Evolutionary conservation across 306 rosid species (phyloP), one percentile per base, ranked within the genome.

Genomic region (Cucumis cinereus): DNA sequence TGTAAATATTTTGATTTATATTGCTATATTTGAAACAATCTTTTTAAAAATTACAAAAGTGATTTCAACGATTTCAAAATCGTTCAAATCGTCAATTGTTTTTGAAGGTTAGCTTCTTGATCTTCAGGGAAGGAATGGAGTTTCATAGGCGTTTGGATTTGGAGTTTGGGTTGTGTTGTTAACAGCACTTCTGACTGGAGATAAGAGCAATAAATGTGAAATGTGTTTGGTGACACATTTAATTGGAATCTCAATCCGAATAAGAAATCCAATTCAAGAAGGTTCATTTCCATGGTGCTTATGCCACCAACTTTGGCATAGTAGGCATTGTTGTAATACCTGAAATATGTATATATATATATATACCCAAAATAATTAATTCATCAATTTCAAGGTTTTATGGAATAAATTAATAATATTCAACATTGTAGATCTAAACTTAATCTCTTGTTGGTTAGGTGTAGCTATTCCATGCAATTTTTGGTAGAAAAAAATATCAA

Each of bases 281-380:
- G 82, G 77, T 93, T 93, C 93, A 93, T 91, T 82, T 93, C 98
- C 52, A 82, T 57, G 22, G 92, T 90, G 77, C 92, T 89, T 64
- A 93, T 93, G 78, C 98, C 97, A 79, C 98, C 98, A 75, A 93
- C 96, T 85, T 90, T 93, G 23, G 93, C 98, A 85, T 86, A 93
- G 88, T 87, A 93, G 3, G 98, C 98, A 87, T 93, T 93, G 84
- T 91, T 93, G 86, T 93, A 93, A 83, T 82, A 91, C 78, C 98
- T 93, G 79, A 4, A 54, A 4, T 28, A 28, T 3, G 3, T 28
- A 28, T 28, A 28, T 28, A 87, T 3, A n/a, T n/a, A n/a, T n/a
- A n/a, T n/a, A n/a, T n/a, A n/a, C 15, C 13, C 66, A 1, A 59
- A 23, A 59, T 0, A 26, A 11, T 24, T 0, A 10, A 23, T 4